A percentile compares a stretch with the other conserved stretches of the same genome.
phyloP scores from a whole-genome alignment of 176 grass and related monocot genomes.

The Aegilops bicornis region DNA sequence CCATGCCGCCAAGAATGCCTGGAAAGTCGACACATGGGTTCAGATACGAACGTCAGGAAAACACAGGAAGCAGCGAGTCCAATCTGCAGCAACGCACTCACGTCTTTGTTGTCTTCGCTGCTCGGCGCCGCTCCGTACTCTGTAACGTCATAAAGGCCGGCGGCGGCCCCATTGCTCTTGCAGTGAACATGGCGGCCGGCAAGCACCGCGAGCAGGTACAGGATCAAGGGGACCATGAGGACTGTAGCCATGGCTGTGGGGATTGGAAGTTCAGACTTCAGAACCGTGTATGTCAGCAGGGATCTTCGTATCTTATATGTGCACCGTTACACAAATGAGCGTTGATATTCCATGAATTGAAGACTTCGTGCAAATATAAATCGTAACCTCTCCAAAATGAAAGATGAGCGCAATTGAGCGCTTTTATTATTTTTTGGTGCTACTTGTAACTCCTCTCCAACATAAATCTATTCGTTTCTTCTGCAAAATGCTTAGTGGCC shows the following conservation, averaged over 20 bases:
- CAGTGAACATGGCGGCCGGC: not conserved
- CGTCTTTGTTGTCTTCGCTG: constrained; percentile 38
- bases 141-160: constrained; percentile 35
- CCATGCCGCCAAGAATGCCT: constrained; percentile 49
- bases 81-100: constrained; percentile 2
- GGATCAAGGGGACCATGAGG: not conserved
- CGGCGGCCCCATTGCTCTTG: not conserved
- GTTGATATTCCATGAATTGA: not conserved
- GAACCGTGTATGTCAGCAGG: not conserved
- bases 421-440: not conserved
- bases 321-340: not conserved
- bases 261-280: not conserved
- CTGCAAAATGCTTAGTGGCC: not conserved
- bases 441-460: not conserved
- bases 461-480: not conserved
- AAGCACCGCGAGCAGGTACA: not conserved
- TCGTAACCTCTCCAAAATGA: constrained; percentile 8
- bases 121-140: constrained; percentile 35
- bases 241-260: not conserved
- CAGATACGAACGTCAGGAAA: not conserved
- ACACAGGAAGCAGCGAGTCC: not conserved
- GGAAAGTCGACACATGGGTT: not conserved
- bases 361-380: not conserved
- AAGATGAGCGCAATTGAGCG: not conserved
- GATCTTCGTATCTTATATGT: not conserved